Evolutionary conservation across 345 rosid species (phyloP).

Genomic region (Bruguiera parviflora): DNA sequence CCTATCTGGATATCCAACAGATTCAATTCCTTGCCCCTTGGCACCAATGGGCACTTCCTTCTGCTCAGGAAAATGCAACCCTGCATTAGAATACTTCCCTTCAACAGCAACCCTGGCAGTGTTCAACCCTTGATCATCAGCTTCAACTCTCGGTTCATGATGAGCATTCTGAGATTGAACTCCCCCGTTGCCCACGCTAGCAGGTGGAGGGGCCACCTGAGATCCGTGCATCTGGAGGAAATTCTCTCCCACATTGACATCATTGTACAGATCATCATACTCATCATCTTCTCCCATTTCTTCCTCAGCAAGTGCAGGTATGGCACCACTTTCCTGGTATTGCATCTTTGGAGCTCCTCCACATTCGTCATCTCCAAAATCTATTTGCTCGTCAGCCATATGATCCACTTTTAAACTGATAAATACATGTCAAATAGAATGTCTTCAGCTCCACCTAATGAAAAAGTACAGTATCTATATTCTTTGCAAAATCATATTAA

Average conservation of each 20-base stretch:
- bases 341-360: slow-evolving; percentile 52
- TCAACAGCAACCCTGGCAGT: slow-evolving; percentile 43
- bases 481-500: too few relatives aligned
- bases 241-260: slow-evolving; percentile 79
- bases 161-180: slow-evolving; percentile 30
- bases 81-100: slow-evolving; percentile 44
- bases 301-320: slow-evolving; percentile 42
- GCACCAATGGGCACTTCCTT: slow-evolving; percentile 27
- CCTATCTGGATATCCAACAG: slow-evolving; percentile 41
- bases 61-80: slow-evolving; percentile 26
- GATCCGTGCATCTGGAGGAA: slow-evolving; percentile 65
- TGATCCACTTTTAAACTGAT: slow-evolving; percentile 39
- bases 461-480: background rate
- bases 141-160: slow-evolving; percentile 39
- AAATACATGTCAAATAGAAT: slow-evolving; percentile 22
- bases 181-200: slow-evolving; percentile 37
- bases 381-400: slow-evolving; percentile 57
- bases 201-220: slow-evolving; percentile 41
- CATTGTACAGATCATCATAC: slow-evolving; percentile 76
- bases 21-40: slow-evolving; percentile 46
- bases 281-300: slow-evolving; percentile 73
- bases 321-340: slow-evolving; percentile 54
- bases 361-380: slow-evolving; percentile 48
- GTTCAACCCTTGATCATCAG: slow-evolving; percentile 32
- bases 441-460: slow-evolving; percentile 12